These are phyloP conservation scores for Ochetophila trinervis DNA, from an alignment of 306 rosid genomes.

Conservation along the genomic window DNA sequence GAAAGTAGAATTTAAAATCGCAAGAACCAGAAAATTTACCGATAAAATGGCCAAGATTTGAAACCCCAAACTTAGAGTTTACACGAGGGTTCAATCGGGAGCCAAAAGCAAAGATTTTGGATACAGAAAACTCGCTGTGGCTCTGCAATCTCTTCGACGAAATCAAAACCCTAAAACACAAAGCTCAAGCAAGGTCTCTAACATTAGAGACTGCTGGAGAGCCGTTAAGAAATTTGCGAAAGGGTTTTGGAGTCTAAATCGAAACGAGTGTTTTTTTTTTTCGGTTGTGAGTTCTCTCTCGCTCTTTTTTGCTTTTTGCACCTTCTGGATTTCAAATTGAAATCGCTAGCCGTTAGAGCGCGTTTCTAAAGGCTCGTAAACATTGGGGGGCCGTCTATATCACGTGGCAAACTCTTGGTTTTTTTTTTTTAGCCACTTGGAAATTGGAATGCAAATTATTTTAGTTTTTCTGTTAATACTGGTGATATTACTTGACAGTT, in stretches of 20 bases:
- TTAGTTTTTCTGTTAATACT: too few species aligned
- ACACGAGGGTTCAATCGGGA: not conserved
- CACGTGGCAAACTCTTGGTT: too few species aligned
- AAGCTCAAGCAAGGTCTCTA: too few species aligned
- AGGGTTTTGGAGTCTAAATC: not conserved
- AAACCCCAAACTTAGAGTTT: not conserved
- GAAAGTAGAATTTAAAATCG: conserved; percentile 4
- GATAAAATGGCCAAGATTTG: not conserved
- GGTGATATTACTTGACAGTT: too few species aligned
- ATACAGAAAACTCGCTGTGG: not conserved
- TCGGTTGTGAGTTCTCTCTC: not conserved
- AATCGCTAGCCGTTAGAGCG: conserved; percentile 57
- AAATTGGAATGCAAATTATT: too few species aligned
- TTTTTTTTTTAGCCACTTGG: too few species aligned
- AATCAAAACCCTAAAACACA: conserved; percentile 2
- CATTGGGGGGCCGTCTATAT: not conserved
- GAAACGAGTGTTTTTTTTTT: not conserved
- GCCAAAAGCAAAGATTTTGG: not conserved
- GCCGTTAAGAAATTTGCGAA: not conserved
- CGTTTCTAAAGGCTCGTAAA: not conserved
- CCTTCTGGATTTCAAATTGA: conserved; percentile 35
- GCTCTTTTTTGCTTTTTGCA: not conserved
- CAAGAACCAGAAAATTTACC: not conserved
- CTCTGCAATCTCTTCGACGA: not conserved
- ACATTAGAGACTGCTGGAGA: too few species aligned